Percentiles rank a stretch among this genome's conserved stretches.
Evolutionary conservation across 106 monocot species (phyloP).

Genomic region (Dioscorea dumetorum): DNA sequence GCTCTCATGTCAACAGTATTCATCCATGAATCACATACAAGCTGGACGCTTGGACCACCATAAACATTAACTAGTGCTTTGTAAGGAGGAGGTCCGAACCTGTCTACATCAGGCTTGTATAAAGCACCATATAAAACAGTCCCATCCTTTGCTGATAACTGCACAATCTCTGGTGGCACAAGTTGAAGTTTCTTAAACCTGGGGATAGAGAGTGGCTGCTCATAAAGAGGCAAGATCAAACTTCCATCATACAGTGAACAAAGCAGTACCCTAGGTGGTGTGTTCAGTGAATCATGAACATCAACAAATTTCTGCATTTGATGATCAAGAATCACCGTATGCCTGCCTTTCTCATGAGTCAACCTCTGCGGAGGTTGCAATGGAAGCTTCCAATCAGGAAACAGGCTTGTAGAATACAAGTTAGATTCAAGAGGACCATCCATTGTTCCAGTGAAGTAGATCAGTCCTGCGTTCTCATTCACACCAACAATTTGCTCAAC

Average conservation of each 20-base stretch:
- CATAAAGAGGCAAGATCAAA: constrained; percentile 65
- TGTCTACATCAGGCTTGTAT: constrained; percentile 69
- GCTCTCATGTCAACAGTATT: constrained; percentile 98
- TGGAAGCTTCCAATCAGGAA: constrained; percentile 65
- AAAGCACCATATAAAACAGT: constrained; percentile 76
- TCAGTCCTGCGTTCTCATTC: constrained; percentile 74
- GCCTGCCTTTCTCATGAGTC: constrained; percentile 74
- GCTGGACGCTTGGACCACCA: constrained; percentile 89
- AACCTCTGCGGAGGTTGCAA: constrained; percentile 65
- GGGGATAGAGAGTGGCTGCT: constrained; percentile 53
- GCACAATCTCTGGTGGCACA: constrained; percentile 61
- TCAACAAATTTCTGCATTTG: constrained; percentile 83
- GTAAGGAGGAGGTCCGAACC: constrained; percentile 94
- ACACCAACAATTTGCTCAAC: constrained; percentile 90
- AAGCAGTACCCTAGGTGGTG: constrained; percentile 62
- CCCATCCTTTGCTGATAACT: constrained; percentile 63
- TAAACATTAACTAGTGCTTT: constrained; percentile 82
- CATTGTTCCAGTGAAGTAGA: constrained; percentile 88
- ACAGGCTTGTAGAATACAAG: constrained; percentile 60
- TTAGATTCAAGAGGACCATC: constrained; percentile 79
- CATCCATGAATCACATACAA: constrained; percentile 80
- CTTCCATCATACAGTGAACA: constrained; percentile 81
- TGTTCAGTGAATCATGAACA: constrained; percentile 73
- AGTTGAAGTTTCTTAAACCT: constrained; percentile 37
- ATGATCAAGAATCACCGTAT: constrained; percentile 86